These are phyloP conservation scores for Lentinula raphanica DNA, from an alignment of 768 basidiomycete genomes.

Conservation along the genomic window DNA sequence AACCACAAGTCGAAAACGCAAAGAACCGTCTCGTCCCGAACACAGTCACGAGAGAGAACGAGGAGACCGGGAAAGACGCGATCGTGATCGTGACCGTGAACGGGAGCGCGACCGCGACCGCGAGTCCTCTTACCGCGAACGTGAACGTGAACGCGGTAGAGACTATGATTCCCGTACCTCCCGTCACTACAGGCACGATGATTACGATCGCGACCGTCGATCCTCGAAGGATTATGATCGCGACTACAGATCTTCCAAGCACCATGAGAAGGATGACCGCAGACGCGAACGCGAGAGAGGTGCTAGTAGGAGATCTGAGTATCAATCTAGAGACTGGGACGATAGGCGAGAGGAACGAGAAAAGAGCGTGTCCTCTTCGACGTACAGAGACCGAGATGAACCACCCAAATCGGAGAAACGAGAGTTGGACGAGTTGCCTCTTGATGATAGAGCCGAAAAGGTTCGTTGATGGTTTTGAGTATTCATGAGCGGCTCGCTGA, in stretches of 20 bases:
- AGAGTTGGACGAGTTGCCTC: conserved; percentile 23
- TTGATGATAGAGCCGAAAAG: conserved; percentile 63
- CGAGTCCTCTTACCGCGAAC: conserved; percentile 24
- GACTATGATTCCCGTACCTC: neutral
- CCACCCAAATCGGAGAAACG: conserved; percentile 3
- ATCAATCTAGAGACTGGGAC: conserved; percentile 37
- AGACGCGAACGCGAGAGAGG: conserved; percentile 39
- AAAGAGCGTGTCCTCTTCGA: conserved; percentile 38
- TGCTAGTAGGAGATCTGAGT: conserved; percentile 20
- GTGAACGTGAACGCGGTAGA: conserved; percentile 16
- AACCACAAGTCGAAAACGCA: conserved; percentile 73
- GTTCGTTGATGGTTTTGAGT: conserved; percentile 28
- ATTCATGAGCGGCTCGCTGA: neutral
- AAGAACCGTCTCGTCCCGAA: conserved; percentile 59
- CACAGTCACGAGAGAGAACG: conserved; percentile 45
- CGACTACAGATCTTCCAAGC: conserved; percentile 41
- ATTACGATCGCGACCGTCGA: conserved; percentile 5
- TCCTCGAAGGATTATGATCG: conserved; percentile 34
- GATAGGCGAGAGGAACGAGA: conserved; percentile 32
- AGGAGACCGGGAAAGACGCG: conserved; percentile 31
- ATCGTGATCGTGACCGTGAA: conserved; percentile 28
- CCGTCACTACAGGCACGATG: conserved; percentile 3
- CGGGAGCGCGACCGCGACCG: conserved; percentile 31
- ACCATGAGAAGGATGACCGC: conserved; percentile 48
- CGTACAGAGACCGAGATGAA: conserved; percentile 13